Percentiles rank a stretch among this genome's conserved stretches.
Evolutionary conservation across 176 grass and related monocot genomes (phyloP).

Genomic region (Avena eriantha): DNA sequence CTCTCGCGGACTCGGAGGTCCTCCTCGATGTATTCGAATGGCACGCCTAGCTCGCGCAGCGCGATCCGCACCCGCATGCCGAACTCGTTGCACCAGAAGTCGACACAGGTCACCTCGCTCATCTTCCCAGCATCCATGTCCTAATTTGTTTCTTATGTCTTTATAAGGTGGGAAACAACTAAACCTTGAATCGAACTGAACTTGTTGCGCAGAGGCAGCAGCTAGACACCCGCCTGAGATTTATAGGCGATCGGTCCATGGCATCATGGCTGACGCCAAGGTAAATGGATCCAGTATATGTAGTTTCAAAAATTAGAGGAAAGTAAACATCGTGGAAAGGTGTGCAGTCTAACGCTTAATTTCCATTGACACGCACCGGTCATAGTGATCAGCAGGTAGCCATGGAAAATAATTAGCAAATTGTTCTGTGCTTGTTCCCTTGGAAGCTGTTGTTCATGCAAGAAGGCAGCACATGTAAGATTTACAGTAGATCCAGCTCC

Average conservation of each 20-base stretch:
- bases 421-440: not conserved
- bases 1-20: conserved; percentile 7
- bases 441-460: not conserved
- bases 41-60: not conserved
- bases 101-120: not conserved
- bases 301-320: not conserved
- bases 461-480: not conserved
- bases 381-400: not conserved
- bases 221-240: not conserved
- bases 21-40: conserved; percentile 18
- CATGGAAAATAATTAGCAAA: no score
- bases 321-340: not conserved
- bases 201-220: not conserved
- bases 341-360: no score
- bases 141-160: not conserved
- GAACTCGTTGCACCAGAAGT: conserved; percentile 39
- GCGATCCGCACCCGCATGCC: conserved; percentile 32
- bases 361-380: not conserved
- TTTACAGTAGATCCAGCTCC: not conserved
- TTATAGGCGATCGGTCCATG: not conserved
- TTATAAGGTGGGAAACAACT: not conserved
- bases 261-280: not conserved
- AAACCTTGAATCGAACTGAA: not conserved
- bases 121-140: not conserved
- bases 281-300: not conserved